A percentile compares a stretch with the other conserved stretches of the same genome.
phyloP scores from a whole-genome alignment of 805 yeast genomes.

The Candida boleticola region DNA sequence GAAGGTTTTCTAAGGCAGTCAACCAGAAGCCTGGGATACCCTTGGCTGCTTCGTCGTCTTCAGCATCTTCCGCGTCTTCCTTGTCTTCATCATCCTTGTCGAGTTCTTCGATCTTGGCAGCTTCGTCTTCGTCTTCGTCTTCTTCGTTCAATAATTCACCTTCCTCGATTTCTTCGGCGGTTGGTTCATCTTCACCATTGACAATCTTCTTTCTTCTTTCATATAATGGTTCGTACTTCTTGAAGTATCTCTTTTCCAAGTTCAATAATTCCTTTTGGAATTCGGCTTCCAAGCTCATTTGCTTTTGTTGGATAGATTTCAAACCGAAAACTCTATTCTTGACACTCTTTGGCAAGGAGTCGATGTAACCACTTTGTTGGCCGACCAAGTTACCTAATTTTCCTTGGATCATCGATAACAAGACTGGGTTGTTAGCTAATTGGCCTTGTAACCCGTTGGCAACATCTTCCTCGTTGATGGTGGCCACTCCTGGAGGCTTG shows the following conservation, averaged over 20 bases:
- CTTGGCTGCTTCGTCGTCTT: conserved; percentile 36
- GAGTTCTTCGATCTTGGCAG: conserved; percentile 32
- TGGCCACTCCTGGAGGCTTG: conserved; percentile 54
- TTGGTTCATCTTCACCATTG: conserved; percentile 73
- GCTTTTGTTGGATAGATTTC: conserved; percentile 75
- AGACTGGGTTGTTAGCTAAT: conserved; percentile 74
- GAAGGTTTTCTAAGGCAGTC: conserved; percentile 87
- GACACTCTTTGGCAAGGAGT: conserved; percentile 66
- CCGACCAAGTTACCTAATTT: conserved; percentile 84
- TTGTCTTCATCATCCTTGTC: conserved; percentile 41
- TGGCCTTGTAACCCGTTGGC: conserved; percentile 37
- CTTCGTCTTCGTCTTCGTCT: conserved; percentile 41
- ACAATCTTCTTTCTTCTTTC: conserved; percentile 70
- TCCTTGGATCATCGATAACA: conserved; percentile 85
- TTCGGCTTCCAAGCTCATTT: conserved; percentile 82
- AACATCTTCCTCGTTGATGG: conserved; percentile 64
- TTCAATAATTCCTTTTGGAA: conserved; percentile 86
- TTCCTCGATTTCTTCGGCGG: conserved; percentile 68
- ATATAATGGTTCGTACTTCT: conserved; percentile 73
- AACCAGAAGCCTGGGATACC: conserved; percentile 98
- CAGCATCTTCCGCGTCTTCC: conserved; percentile 44
- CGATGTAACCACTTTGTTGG: conserved; percentile 81
- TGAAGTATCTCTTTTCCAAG: conserved; percentile 77
- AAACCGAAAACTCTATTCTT: conserved; percentile 78
- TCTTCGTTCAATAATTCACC: conserved; percentile 73